Base-by-base conservation (phyloP, 2,329 filamentous ascomycete species). In the Fusarium nematophilum region DNA sequence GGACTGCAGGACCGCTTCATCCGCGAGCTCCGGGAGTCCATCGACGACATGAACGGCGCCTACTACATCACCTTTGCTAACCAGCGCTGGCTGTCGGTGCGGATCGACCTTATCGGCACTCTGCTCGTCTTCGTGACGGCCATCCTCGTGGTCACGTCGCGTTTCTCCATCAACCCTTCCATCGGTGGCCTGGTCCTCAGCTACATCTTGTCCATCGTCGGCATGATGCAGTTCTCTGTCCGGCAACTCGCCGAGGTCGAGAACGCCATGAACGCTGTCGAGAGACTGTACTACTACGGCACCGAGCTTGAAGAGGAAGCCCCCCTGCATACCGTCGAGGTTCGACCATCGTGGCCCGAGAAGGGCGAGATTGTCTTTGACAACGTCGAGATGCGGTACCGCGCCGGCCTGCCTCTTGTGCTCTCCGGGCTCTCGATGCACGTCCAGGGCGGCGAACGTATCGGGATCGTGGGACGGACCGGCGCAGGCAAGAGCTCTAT, bases 241-340 rank as follows among this genome's bases (percentile, higher is more conserved):
- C 87, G 95, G 14, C 94, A 98, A 76, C 83, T 97, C 7, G 94
- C 94, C 21, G 94, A 97, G 75, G 92, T 98, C 8, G 94, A 98
- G 75, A 98, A 97, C 76, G 92, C 93, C 71, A 98, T 98, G 94
- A 98, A 97, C 73, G 89, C 93, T 0, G 95, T 96, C 0, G 94
- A 98, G 77, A 89, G 95, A 43, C 82, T 98, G 27, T 88, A 93
- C 72, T 92, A 96, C 78, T 98, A 98, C 73, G 93, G 92, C 49
- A 92, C 86, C 1, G 77, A 91, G 65, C 84, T 99, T 5, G 93
- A 96, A 61, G 90, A 97, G 72, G 95, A 98, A 75, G 92, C 94
- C 0, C 92, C 93, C 0, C 81, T 93, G 2, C 90, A 93, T 68
- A 89, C 91, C 34, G 74, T 88, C 42, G 86, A 93, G 5, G 86